Percentiles rank a stretch among this genome's conserved stretches.
Conservation (phyloP, 345 rosid species). For the Pseudoturritis turrita region DNA sequence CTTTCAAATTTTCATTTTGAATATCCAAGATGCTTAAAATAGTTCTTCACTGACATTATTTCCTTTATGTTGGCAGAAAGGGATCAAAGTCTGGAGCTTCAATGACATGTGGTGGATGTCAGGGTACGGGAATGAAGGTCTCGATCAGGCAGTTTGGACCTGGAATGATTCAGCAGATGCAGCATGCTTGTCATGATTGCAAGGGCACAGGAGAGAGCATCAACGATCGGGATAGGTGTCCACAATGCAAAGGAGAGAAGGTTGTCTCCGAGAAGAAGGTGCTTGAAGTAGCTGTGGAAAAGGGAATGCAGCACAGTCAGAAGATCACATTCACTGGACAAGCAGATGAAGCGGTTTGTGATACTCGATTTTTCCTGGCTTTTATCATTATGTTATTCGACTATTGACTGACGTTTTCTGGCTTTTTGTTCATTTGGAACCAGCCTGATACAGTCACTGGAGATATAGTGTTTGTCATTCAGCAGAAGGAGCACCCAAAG, state of each 20-base stretch:
- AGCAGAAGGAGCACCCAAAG: conserved; percentile 83
- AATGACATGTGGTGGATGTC: conserved; percentile 65
- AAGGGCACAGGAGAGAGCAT: conserved; percentile 88
- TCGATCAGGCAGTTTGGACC: conserved; percentile 86
- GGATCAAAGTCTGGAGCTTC: conserved; percentile 93
- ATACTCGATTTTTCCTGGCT: background rate
- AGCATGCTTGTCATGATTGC: conserved; percentile 83
- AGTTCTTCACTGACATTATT: background rate
- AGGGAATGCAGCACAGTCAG: conserved; percentile 92
- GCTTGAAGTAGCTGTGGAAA: conserved; percentile 75
- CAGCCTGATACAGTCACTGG: conserved; percentile 94
- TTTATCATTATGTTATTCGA: background rate
- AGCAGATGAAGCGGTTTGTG: conserved; percentile 84
- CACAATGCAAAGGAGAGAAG: conserved; percentile 82
- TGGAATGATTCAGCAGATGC: conserved; percentile 95
- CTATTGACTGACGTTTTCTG: background rate
- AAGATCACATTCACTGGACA: conserved; percentile 86
- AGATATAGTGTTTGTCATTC: conserved; percentile 77
- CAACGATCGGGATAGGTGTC: conserved; percentile 68
- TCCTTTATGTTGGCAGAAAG: conserved; percentile 44
- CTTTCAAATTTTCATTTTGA: background rate
- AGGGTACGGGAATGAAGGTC: conserved; percentile 91
- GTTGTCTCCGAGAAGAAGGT: conserved; percentile 83
- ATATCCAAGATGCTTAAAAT: background rate
- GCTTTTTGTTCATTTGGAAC: conserved; percentile 18